A percentile compares a stretch with the other conserved stretches of the same genome.
These are phyloP conservation scores for Botrytis fabae DNA, from an alignment of 2,329 filamentous ascomycete species.

Conservation along the genomic window DNA sequence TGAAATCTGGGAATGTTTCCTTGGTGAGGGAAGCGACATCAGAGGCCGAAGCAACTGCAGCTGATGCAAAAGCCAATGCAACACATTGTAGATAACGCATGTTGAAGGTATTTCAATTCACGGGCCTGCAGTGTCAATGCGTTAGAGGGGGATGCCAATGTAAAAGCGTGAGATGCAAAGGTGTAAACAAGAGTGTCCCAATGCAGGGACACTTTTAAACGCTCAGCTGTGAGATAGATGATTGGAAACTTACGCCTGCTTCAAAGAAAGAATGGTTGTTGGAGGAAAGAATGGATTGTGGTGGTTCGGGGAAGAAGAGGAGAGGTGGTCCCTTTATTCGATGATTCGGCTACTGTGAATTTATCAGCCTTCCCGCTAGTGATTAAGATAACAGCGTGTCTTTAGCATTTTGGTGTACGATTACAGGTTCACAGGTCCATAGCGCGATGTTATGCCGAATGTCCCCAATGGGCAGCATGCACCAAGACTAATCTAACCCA, in stretches of 20 bases:
- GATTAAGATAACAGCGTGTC: conserved; percentile 25
- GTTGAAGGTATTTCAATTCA: conserved; percentile 24
- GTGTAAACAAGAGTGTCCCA: neutral
- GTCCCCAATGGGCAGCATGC: neutral
- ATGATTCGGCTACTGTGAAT: conserved; percentile 22
- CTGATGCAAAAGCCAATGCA: conserved; percentile 40
- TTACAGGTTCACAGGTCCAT: neutral
- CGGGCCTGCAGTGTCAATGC: conserved; percentile 25
- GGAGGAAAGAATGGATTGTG: conserved; percentile 18
- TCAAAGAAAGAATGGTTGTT: conserved; percentile 9
- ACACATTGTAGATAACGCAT: conserved; percentile 41
- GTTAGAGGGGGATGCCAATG: conserved; percentile 20
- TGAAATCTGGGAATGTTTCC: conserved; percentile 83
- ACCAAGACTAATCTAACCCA: neutral
- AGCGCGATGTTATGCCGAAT: neutral
- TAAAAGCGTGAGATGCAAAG: neutral
- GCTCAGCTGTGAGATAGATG: neutral
- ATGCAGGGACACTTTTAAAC: neutral
- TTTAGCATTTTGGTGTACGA: conserved; percentile 1
- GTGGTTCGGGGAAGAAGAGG: conserved; percentile 26
- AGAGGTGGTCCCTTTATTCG: conserved; percentile 35
- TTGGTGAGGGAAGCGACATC: conserved; percentile 84
- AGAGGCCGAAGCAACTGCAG: conserved; percentile 64
- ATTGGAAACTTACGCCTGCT: conserved; percentile 23
- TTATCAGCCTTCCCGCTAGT: conserved; percentile 24